Base-by-base conservation (phyloP, 1,139 yeast genomes). In the Lodderomyces orthopsilosis region DNA sequence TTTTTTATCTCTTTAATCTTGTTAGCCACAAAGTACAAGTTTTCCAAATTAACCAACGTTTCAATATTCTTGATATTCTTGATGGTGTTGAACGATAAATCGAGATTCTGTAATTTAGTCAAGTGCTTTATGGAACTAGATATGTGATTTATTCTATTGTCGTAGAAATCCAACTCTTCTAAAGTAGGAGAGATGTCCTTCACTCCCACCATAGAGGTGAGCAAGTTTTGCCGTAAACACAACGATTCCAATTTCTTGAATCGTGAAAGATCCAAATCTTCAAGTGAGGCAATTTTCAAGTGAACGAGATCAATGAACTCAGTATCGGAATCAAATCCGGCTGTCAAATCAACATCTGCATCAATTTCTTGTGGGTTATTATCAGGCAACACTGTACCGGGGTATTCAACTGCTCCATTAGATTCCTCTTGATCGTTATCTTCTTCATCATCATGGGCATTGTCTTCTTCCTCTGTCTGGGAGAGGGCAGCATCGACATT, bases 61-160 rank as follows among this genome's bases (percentile, higher is more conserved):
- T 82, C 88, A 36, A 93, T 54, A 59, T 91, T 88, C 66, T 88
- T 88, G 55, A 94, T 86, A 61, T 85, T 87, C 56, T 86, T 85
- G 58, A 94, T 88, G 58, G 85, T 87, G 66, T 94, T 94, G 68
- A 93, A 94, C 34, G 96, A 87, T 28, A 94, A 71, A 62, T 94
- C 99, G 52, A 94, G 70, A 43, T 63, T 75, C 46, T 64, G 74
- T 56, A 93, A 65, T 21, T 79, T 75, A 10, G 63, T 65, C 53
- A 89, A 77, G 46, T 81, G 81, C 46, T 77, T 79, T 35, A 89
- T 62, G 52, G 78, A 82, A 46, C 78, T 74, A 13, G 93, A 85
- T 43, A 93, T 88, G 58, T 91, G 97, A 50, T 85, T 81, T 52
- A 94, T 85, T 53, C 96, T 70, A 65, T 94, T 94, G 63, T 94